Evolutionary conservation across 495 filamentous ascomycete genomes (phyloP).

Genomic region (Neurospora sp.): DNA sequence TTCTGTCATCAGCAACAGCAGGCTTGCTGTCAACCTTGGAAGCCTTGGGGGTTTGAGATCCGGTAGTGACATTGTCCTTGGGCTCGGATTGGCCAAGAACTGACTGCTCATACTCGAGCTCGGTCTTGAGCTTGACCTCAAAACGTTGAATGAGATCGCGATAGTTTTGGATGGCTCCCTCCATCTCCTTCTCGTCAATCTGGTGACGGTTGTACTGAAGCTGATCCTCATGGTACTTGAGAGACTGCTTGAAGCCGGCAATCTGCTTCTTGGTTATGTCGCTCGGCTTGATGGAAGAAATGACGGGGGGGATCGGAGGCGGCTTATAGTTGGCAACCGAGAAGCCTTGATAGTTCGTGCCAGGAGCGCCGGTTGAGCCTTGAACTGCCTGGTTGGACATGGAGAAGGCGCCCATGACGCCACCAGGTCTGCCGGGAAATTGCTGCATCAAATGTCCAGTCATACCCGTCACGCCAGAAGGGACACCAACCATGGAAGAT

Average conservation of each 20-base stretch:
- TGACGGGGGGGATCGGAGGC: conserved; percentile 18
- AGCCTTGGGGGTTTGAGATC: neutral
- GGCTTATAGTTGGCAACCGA: conserved; percentile 17
- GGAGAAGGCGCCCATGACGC: conserved; percentile 7
- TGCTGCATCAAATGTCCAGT: conserved; percentile 13
- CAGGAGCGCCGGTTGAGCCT: neutral
- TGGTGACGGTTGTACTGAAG: conserved; percentile 39
- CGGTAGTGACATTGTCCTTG: conserved; percentile 6
- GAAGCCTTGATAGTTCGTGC: conserved; percentile 3
- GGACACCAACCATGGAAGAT: conserved; percentile 13
- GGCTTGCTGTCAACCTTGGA: neutral
- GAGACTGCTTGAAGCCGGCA: conserved; percentile 30
- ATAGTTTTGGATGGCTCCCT: conserved; percentile 20
- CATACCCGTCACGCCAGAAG: conserved; percentile 8
- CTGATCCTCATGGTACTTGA: conserved; percentile 38
- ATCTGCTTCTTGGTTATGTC: conserved; percentile 40
- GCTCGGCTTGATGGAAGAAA: conserved; percentile 36
- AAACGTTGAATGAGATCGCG: conserved; percentile 27
- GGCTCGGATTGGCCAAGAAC: conserved; percentile 15
- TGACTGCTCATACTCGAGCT: conserved; percentile 26
- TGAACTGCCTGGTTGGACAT: conserved; percentile 1
- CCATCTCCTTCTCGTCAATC: conserved; percentile 36
- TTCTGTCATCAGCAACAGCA: neutral
- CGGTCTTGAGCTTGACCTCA: conserved; percentile 23
- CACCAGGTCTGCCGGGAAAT: conserved; percentile 8